phyloP scores from a whole-genome alignment of 768 basidiomycete species.

The Lanmaoa rubissima region DNA sequence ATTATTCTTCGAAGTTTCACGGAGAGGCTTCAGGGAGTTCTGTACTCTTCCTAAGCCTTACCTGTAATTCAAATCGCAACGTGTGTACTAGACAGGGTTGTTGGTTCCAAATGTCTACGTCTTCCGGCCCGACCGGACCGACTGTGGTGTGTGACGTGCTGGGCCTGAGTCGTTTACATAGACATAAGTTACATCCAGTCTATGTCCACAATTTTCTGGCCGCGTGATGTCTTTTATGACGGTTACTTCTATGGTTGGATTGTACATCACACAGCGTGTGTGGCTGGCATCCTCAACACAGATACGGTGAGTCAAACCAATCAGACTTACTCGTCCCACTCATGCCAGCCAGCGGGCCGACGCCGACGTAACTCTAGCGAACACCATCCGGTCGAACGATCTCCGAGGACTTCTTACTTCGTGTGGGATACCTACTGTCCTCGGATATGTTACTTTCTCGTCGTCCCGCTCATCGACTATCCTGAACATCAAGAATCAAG shows the following conservation, averaged over 20 bases:
- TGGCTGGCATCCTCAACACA: constrained; percentile 48
- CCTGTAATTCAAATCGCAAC: too few species aligned
- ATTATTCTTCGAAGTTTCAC: neutral
- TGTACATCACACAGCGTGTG: constrained; percentile 41
- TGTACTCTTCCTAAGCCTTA: neutral
- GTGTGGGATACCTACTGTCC: constrained; percentile 30
- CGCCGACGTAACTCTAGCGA: constrained; percentile 11
- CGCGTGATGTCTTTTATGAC: constrained; percentile 42
- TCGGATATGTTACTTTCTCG: constrained; percentile 25
- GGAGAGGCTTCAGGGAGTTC: neutral
- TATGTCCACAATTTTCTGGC: constrained; percentile 55
- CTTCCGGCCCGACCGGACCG: constrained; percentile 15
- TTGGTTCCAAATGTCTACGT: too few species aligned
- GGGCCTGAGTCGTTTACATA: neutral
- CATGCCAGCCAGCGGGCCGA: constrained; percentile 15
- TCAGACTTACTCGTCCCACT: neutral
- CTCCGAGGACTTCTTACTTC: constrained; percentile 10
- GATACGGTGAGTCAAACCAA: constrained; percentile 29
- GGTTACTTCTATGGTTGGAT: constrained; percentile 64
- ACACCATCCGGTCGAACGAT: constrained; percentile 19
- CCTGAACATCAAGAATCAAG: constrained; percentile 37
- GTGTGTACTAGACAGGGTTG: too few species aligned
- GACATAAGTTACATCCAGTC: neutral
- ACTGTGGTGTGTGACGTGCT: too few species aligned
- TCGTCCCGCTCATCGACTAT: constrained; percentile 5